Conservation (phyloP, 2,329 filamentous ascomycete genomes). For the Verticillium albo-atrum region DNA sequence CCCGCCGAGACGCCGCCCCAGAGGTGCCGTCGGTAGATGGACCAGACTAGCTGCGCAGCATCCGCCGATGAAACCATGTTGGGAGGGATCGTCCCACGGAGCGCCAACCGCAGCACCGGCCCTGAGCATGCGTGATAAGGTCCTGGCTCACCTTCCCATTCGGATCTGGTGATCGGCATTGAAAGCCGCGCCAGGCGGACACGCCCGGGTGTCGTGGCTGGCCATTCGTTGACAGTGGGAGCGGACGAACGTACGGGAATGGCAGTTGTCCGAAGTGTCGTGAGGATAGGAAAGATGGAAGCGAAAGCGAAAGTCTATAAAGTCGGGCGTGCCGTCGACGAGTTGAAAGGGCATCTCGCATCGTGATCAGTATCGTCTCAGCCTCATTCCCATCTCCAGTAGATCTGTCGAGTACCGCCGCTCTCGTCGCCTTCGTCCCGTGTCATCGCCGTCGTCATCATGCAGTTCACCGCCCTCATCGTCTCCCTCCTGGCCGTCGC, state of each 20-base stretch:
- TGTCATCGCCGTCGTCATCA: constrained; percentile 1
- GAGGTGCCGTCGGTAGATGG: not conserved
- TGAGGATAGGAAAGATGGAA: not conserved
- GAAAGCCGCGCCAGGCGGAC: constrained; percentile 1
- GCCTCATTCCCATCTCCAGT: not conserved
- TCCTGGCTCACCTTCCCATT: constrained; percentile 9
- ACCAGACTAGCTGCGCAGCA: not conserved
- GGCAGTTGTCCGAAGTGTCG: not conserved
- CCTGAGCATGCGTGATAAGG: constrained; percentile 12
- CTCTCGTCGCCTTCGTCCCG: not conserved
- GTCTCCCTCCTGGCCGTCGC: constrained; percentile 10
- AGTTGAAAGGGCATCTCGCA: not conserved
- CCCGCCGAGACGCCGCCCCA: not conserved
- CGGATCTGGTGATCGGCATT: constrained; percentile 6
- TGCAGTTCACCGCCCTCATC: constrained; percentile 11
- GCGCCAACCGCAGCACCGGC: constrained; percentile 8
- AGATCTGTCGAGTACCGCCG: not conserved
- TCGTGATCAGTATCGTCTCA: not conserved
- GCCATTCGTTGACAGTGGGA: not conserved
- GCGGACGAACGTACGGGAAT: not conserved
- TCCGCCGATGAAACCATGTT: not conserved
- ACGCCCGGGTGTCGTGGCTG: constrained; percentile 1
- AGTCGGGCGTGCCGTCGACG: not conserved
- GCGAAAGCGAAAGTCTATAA: not conserved
- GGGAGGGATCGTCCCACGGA: not conserved